Conservation (phyloP, 768 basidiomycete species). For the Phlebiopsis gigantea region DNA sequence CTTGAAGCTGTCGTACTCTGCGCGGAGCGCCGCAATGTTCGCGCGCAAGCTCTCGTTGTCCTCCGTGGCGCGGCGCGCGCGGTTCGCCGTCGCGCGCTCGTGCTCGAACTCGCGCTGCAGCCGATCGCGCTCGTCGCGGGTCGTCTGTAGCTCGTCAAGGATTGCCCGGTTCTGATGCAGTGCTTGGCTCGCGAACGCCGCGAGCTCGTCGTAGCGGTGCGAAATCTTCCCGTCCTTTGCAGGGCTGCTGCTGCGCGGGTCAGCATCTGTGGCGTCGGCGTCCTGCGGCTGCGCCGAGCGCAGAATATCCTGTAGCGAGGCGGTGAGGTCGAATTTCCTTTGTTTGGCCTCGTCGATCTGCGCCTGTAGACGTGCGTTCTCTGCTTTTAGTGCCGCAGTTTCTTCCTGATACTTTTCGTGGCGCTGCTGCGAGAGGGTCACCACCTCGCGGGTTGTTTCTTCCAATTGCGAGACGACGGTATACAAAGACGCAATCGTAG, state of each 20-base stretch:
- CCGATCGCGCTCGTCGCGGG: neutral
- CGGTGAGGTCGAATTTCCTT: neutral
- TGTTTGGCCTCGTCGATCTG: neutral
- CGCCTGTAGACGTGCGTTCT: neutral
- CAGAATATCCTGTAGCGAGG: neutral
- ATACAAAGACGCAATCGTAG: neutral
- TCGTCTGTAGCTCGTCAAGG: neutral
- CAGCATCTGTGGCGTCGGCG: neutral
- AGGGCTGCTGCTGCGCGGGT: neutral
- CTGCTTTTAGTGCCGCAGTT: neutral
- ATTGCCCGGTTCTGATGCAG: neutral
- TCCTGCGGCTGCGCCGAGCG: neutral
- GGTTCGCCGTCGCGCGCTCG: neutral
- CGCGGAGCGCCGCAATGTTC: neutral
- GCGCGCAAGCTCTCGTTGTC: neutral
- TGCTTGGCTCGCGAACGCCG: neutral
- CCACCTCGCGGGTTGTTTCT: neutral
- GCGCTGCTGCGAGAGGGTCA: neutral
- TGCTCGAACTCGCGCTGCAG: neutral
- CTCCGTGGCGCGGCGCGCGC: too few relatives aligned
- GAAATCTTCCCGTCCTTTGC: neutral
- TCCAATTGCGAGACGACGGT: neutral
- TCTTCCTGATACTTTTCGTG: neutral
- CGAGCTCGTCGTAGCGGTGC: neutral
- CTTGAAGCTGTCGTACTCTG: neutral